Conservation (phyloP, 768 basidiomycete genomes). For the Trametes sanguinea region DNA sequence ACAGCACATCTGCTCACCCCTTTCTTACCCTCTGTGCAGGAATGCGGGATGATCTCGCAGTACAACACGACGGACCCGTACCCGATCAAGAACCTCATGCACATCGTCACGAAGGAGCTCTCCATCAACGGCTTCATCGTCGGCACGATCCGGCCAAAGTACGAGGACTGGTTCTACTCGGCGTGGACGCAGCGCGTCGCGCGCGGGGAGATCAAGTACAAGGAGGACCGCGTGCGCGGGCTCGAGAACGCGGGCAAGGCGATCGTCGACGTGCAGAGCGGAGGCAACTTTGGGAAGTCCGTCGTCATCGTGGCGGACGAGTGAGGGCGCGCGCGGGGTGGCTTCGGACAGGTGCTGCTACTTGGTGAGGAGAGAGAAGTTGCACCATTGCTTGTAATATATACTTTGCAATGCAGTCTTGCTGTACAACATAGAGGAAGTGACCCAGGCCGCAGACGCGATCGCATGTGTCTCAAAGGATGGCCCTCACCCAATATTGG, state of each 20-base stretch:
- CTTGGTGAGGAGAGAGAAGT: no score
- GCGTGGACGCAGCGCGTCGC: slow-evolving; percentile 34
- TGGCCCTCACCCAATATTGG: no score
- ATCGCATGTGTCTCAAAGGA: no score
- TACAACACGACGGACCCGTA: slow-evolving; percentile 29
- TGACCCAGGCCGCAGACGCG: no score
- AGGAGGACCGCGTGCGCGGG: slow-evolving; percentile 36
- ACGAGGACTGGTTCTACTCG: slow-evolving; percentile 34
- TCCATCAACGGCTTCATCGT: slow-evolving; percentile 37
- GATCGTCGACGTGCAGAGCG: slow-evolving; percentile 37
- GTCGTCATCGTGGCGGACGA: slow-evolving; percentile 37
- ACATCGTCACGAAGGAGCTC: slow-evolving; percentile 32
- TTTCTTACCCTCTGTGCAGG: slow-evolving; percentile 11
- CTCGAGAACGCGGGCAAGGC: slow-evolving; percentile 39
- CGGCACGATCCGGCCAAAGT: slow-evolving; percentile 24
- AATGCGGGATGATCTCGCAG: slow-evolving; percentile 35
- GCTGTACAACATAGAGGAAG: no score
- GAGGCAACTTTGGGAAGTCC: slow-evolving; percentile 38
- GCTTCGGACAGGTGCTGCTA: no score
- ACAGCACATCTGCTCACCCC: not conserved
- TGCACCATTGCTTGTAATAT: no score
- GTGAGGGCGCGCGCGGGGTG: slow-evolving; percentile 3
- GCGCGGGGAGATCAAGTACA: slow-evolving; percentile 39
- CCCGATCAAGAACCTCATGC: slow-evolving; percentile 28
- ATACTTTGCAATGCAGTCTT: no score